Conservation (phyloP, 805 yeast species). For the Lachancea thermotolerans region DNA sequence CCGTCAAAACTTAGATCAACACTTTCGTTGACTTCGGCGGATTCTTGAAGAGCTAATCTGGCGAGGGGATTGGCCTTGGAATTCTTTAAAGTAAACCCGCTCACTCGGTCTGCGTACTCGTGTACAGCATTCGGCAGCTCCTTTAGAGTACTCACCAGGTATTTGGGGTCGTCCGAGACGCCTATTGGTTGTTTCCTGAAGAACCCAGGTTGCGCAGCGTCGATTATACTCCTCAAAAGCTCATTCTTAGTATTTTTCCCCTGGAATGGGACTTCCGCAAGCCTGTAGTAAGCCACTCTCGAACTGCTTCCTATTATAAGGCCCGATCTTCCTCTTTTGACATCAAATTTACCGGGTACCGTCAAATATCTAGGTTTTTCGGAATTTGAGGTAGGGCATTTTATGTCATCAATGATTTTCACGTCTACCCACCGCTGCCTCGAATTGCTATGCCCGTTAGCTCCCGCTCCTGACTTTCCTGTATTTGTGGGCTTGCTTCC, state of each 20-base stretch:
- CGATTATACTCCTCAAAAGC: constrained; percentile 8
- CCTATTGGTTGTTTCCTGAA: constrained; percentile 13
- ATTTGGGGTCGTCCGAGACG: constrained; percentile 8
- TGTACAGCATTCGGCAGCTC: constrained; percentile 5
- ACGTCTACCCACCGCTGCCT: not conserved
- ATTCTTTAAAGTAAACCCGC: not conserved
- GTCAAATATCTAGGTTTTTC: not conserved
- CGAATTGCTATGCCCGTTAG: not conserved
- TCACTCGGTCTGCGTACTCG: not conserved
- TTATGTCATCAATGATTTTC: not conserved
- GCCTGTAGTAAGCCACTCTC: not conserved
- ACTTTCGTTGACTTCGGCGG: constrained; percentile 18
- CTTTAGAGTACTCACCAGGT: constrained; percentile 6
- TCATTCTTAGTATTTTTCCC: not conserved
- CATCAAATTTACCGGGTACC: not conserved
- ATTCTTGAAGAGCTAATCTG: not conserved
- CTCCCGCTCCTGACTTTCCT: not conserved
- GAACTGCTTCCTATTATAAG: not conserved
- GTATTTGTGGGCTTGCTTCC: not conserved
- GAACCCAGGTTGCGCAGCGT: constrained; percentile 6
- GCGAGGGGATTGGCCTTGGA: constrained; percentile 3
- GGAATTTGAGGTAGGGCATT: not conserved
- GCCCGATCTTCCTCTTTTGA: not conserved
- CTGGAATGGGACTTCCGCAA: not conserved
- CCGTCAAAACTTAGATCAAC: constrained; percentile 42